These are phyloP conservation scores for Lachnellula willkommii DNA, from an alignment of 2,329 filamentous ascomycete genomes.

Conservation along the genomic window DNA sequence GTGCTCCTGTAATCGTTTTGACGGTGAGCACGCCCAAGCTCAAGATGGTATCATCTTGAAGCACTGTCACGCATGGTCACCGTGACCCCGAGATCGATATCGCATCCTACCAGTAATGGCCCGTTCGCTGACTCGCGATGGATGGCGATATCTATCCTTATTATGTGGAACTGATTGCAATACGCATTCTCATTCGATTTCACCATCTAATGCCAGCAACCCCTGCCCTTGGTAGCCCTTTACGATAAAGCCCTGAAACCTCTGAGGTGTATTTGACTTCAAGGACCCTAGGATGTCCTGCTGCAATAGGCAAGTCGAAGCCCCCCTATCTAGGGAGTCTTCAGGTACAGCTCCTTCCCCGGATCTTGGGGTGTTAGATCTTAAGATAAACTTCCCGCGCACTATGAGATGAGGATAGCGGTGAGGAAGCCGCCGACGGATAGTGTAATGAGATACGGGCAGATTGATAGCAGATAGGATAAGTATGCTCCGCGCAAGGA, in stretches of 20 bases:
- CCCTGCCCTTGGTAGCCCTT: not conserved
- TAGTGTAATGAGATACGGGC: not conserved
- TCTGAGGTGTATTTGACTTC: not conserved
- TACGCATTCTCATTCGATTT: slow-evolving; percentile 14
- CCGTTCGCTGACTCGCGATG: not conserved
- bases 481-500: not conserved
- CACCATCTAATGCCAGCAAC: too few relatives aligned
- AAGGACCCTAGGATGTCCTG: not conserved
- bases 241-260: not conserved
- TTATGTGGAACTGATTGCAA: slow-evolving; percentile 9
- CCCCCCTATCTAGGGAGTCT: slow-evolving; percentile 2
- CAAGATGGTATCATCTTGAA: slow-evolving; percentile 16
- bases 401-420: not conserved
- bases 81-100: too few relatives aligned
- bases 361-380: not conserved
- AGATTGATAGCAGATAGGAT: not conserved
- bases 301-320: slow-evolving; percentile 16
- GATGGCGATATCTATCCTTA: not conserved
- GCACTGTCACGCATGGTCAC: slow-evolving; percentile 15
- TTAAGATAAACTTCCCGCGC: not conserved
- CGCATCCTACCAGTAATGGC: not conserved
- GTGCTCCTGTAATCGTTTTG: slow-evolving; percentile 7
- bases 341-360: not conserved
- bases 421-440: not conserved
- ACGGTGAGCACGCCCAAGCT: not conserved